Evolutionary conservation across 768 basidiomycete species (phyloP).

Genomic region (Obba rivulosa): DNA sequence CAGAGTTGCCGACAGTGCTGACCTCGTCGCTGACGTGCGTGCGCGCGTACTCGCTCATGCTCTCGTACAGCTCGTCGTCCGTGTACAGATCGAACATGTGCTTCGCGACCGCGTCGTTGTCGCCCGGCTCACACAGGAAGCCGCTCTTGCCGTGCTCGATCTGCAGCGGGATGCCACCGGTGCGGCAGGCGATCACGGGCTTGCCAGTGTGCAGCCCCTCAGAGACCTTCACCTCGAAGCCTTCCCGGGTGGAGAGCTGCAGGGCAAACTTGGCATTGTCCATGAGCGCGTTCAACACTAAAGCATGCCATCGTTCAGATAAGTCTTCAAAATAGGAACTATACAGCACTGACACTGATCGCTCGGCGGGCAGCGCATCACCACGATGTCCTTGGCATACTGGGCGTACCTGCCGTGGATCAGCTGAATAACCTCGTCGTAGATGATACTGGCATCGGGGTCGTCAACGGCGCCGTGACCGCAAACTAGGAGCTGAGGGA

Average conservation of each 20-base stretch:
- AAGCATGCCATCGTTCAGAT: constrained; percentile 4
- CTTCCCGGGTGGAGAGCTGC: constrained; percentile 90
- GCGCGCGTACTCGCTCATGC: constrained; percentile 40
- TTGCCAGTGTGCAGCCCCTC: constrained; percentile 90
- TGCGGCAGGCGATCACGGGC: constrained; percentile 77
- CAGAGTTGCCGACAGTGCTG: constrained; percentile 75
- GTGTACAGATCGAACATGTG: constrained; percentile 76
- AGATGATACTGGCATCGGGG: constrained; percentile 90
- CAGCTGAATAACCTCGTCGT: constrained; percentile 68
- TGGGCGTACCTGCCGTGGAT: constrained; percentile 33
- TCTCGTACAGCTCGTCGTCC: constrained; percentile 53
- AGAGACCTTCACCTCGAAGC: constrained; percentile 96
- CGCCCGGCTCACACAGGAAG: constrained; percentile 72
- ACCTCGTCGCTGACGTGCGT: constrained; percentile 84
- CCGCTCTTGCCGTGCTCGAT: constrained; percentile 86
- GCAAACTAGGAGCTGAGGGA: constrained; percentile 75
- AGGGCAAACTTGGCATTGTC: constrained; percentile 85
- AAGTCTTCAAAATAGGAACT: neutral
- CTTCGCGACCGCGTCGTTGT: constrained; percentile 69
- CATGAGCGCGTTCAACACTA: constrained; percentile 84
- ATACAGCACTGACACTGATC: constrained; percentile 59
- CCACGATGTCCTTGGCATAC: constrained; percentile 36
- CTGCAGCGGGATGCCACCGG: constrained; percentile 94
- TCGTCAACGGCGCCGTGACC: constrained; percentile 95
- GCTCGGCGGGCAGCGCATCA: constrained; percentile 69